Base-by-base conservation (phyloP, 2,329 filamentous ascomycete species). In the Penicillium sp. region DNA sequence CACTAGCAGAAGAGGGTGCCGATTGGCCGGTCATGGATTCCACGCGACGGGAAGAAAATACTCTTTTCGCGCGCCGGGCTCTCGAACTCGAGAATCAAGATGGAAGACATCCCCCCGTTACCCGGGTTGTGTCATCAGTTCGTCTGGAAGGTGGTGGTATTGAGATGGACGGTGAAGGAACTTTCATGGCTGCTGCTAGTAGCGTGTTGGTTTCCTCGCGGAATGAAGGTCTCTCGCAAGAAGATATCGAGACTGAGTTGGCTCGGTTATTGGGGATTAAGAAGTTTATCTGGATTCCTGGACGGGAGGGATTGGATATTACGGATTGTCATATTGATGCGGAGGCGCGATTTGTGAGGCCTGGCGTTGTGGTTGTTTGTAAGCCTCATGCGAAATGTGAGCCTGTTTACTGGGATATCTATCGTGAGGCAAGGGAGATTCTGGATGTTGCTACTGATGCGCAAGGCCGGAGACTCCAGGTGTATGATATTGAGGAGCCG, bases 121-220 rank as follows among this genome's bases (percentile, higher is more conserved):
- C 47, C 23, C 53, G 63, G 9, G 58, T 67, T 2, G 25, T 55
- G 3, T 71, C 69, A 2, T 53, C 46, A 11, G 48, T 73, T 8
- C 54, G 64, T 3, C 50, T 69, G 1, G 72, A 75, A 53, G 72
- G 72, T 0, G 72, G 72, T 0, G 72, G 67, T 1, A 62, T 75
- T n/a, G 72, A 71, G 43, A 57, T 71, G 27, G 72, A 75, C 13
- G 72, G 72, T 0, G 65, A 74, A 25, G 72, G 72, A n/a, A 73
- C 71, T 2, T 65, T 74, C 4, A 62, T 74, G 37, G 72, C 62
- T 9, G 67, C 68, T 16, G 71, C 72, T 54, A 74, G 71, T 53
- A 71, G 67, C 27, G 71, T 75, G 47, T 37, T 70, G 7, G 70
- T 69, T 14, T 54, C 66, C 19, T 66, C 69, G 29, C 64, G 72